Conservation (phyloP, 495 filamentous ascomycete genomes). For the Saxophila tyrrhenica region DNA sequence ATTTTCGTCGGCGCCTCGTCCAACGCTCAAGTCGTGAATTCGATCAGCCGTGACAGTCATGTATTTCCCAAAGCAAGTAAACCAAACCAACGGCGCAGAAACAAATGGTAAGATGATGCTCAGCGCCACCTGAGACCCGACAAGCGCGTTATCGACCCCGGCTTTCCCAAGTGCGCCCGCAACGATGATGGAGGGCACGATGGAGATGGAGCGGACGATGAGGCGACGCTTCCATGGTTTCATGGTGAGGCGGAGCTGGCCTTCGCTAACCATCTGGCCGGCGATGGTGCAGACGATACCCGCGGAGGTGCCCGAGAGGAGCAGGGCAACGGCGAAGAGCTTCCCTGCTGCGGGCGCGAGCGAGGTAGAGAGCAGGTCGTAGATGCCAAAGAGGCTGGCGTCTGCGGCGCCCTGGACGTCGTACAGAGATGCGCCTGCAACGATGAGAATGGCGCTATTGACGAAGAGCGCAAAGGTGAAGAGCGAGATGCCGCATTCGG, state of each 20-base stretch:
- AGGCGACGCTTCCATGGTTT: constrained; percentile 62
- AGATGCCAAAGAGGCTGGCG: constrained; percentile 74
- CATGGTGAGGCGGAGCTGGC: constrained; percentile 60
- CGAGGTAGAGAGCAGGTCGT: constrained; percentile 56
- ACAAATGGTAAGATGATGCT: constrained; percentile 75
- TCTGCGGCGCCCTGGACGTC: constrained; percentile 40
- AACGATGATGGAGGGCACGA: constrained; percentile 72
- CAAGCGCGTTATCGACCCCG: constrained; percentile 62
- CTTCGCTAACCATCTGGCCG: constrained; percentile 74
- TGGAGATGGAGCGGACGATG: constrained; percentile 60
- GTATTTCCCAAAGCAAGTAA: constrained; percentile 68
- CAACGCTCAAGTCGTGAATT: neutral
- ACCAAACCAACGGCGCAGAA: constrained; percentile 73
- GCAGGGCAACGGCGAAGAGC: constrained; percentile 64
- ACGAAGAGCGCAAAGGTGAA: constrained; percentile 88
- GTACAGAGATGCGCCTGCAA: constrained; percentile 70
- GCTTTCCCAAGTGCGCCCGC: constrained; percentile 62
- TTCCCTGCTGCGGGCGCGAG: constrained; percentile 63
- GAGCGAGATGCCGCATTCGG: constrained; percentile 58
- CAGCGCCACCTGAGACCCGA: constrained; percentile 67
- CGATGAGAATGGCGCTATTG: constrained; percentile 82
- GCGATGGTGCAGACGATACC: constrained; percentile 78
- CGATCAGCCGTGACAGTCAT: constrained; percentile 51
- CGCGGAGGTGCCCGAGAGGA: constrained; percentile 65
- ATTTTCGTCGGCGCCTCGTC: neutral